Percentiles rank a stretch among this genome's conserved stretches.
phyloP scores from a whole-genome alignment of 2,329 filamentous ascomycete species.

The Juglanconis oblonga region DNA sequence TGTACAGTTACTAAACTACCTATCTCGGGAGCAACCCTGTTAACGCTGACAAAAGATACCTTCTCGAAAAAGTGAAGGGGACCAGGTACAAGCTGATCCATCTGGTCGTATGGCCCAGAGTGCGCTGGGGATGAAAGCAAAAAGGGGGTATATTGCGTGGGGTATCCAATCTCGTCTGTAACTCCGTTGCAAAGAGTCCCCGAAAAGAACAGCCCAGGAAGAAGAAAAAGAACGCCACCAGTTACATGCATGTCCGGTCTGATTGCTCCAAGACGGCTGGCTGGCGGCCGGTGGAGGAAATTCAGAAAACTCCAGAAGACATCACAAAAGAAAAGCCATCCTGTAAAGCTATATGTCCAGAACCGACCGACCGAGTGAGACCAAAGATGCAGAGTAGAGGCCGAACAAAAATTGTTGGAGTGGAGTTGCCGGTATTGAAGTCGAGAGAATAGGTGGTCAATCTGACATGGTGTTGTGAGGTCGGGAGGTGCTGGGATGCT shows the following conservation, averaged over 20 bases:
- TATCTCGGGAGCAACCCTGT: neutral
- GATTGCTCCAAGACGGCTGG: neutral
- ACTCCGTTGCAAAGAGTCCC: neutral
- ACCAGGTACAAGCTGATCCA: neutral
- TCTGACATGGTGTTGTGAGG: conserved; percentile 3
- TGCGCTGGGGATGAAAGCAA: neutral
- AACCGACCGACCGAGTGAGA: conserved; percentile 11
- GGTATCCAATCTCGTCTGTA: neutral
- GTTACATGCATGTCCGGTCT: conserved; percentile 12
- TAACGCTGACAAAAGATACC: neutral
- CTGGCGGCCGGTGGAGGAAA: neutral
- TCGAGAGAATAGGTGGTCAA: neutral
- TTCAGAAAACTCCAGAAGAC: neutral
- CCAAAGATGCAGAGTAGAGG: conserved; percentile 13
- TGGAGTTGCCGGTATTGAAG: conserved; percentile 18
- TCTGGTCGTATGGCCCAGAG: neutral
- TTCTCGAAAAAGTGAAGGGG: neutral
- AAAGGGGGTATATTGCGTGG: neutral
- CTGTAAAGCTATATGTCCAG: conserved; percentile 2
- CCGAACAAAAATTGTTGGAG: conserved; percentile 15
- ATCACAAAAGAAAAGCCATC: neutral
- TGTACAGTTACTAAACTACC: neutral
- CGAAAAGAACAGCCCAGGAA: neutral
- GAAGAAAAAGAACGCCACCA: neutral
- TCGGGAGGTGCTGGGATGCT: neutral